Base-by-base conservation (phyloP, 768 basidiomycete species). In the Tulasnella sp. region DNA sequence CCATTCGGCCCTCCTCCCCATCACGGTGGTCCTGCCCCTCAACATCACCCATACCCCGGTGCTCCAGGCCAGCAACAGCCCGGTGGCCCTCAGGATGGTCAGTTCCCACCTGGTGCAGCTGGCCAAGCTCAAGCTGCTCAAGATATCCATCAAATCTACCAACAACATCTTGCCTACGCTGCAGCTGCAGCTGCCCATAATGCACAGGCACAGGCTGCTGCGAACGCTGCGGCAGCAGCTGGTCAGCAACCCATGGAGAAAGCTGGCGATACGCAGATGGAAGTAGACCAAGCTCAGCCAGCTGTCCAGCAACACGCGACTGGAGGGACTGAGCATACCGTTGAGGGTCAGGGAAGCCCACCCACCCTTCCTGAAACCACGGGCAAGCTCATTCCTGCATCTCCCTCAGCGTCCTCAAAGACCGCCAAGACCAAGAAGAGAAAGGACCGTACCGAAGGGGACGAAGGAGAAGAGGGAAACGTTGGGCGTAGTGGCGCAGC, bases 11-110 rank as follows among this genome's bases (percentile, higher is more conserved):
- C 73, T 49, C 73, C 73, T 54, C 71, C 34, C 25, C 73, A 74
- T n/a, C 73, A 42, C 17, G 73, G 73, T 14, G 73, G 72, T 17
- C 72, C 72, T 29, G 29, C 72, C 1, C 68, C 68, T 67, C 74
- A 58, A 75, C 76, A 68, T 29, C 67, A 77, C 49, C 70, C 76
- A 25, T 77, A 77, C 64, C 67, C 67, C 6, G 67, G 67, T 31
- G 22, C 71, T 19, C 68, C 69, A 25, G 39, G 39, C 42, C 76
- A 72, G 37, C 34, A 72, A 8, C 67, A 42, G 38, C 49, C 69
- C 17, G 37, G 40, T 17, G 42, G n/a, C 22, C 42, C 49, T 25
- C 76, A 72, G 70, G 76, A 72, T 34, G 68, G 75, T 17, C 75
- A 76, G 36, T 67, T 49, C 64, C 69, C 69, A 14, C 38, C 76